Conservation (phyloP, 257 asterid genomes). For the Thymus mandschuricus region DNA sequence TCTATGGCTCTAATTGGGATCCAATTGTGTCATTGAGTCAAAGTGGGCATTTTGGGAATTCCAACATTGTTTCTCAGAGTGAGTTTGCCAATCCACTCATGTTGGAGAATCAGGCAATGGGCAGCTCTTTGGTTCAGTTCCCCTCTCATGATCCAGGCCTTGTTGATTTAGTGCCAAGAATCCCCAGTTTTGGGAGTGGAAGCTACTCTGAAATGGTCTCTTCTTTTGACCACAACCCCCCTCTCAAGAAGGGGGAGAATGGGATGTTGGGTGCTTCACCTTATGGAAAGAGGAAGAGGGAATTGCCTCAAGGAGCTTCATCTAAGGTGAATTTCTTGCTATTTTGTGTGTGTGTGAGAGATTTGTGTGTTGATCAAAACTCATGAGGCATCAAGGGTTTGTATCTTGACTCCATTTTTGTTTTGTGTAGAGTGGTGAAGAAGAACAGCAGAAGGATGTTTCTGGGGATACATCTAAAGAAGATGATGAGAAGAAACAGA, state of each 20-base stretch:
- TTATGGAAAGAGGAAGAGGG: slow-evolving; percentile 71
- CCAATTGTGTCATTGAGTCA: slow-evolving; percentile 60
- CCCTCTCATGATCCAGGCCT: slow-evolving; percentile 49
- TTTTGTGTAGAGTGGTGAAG: slow-evolving; percentile 54
- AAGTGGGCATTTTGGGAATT: slow-evolving; percentile 50
- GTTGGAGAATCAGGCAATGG: slow-evolving; percentile 48
- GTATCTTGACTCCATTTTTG: slow-evolving; percentile 11
- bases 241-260: slow-evolving; percentile 37
- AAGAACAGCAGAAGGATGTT: slow-evolving; percentile 51
- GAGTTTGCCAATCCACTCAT: slow-evolving; percentile 59
- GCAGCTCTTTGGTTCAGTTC: slow-evolving; percentile 52
- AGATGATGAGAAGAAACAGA: slow-evolving; percentile 50
- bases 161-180: slow-evolving; percentile 59
- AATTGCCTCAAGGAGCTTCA: slow-evolving; percentile 37
- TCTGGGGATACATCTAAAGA: slow-evolving; percentile 54
- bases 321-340: slow-evolving; percentile 34
- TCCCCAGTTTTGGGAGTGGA: slow-evolving; percentile 65
- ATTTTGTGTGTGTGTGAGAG: not conserved
- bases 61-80: slow-evolving; percentile 52
- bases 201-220: slow-evolving; percentile 61
- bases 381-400: slow-evolving; percentile 5
- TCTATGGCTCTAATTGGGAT: slow-evolving; percentile 72
- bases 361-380: not conserved
- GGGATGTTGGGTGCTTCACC: slow-evolving; percentile 48
- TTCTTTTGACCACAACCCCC: slow-evolving; percentile 45